These are phyloP conservation scores for Microcos paniculata DNA, from an alignment of 345 rosid genomes.

Conservation along the genomic window DNA sequence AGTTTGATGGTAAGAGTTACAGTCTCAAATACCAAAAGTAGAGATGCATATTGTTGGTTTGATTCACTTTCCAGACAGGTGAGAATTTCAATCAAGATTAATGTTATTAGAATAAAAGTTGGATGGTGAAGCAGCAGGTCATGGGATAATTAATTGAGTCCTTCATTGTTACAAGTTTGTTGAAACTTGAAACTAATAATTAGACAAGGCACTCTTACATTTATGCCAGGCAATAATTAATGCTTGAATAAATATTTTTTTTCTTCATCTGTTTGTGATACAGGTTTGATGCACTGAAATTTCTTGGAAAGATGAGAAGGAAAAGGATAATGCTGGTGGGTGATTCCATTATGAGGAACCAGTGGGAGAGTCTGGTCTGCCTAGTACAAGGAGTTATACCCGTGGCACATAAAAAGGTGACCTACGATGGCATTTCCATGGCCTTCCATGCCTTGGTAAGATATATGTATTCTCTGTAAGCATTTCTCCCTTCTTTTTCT, in stretches of 20 bases:
- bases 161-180: neutral
- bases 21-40: too few species aligned
- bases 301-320: slow-evolving; percentile 77
- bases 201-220: neutral
- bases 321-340: slow-evolving; percentile 91
- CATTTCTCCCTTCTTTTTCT: neutral
- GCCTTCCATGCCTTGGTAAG: slow-evolving; percentile 81
- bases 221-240: neutral
- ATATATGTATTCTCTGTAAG: neutral
- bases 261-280: slow-evolving; percentile 2
- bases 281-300: slow-evolving; percentile 86
- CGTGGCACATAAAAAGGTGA: slow-evolving; percentile 56
- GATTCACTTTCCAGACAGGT: neutral
- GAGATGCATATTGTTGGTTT: neutral
- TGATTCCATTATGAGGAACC: slow-evolving; percentile 97
- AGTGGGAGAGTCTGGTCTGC: slow-evolving; percentile 96
- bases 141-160: neutral
- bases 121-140: neutral
- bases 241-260: neutral
- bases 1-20: too few species aligned
- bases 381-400: slow-evolving; percentile 88
- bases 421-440: slow-evolving; percentile 81
- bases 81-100: neutral
- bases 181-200: neutral
- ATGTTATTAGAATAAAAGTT: neutral